Conservation (phyloP, 192 early-diverging fungal genomes). For the Coemansia sp. region DNA sequence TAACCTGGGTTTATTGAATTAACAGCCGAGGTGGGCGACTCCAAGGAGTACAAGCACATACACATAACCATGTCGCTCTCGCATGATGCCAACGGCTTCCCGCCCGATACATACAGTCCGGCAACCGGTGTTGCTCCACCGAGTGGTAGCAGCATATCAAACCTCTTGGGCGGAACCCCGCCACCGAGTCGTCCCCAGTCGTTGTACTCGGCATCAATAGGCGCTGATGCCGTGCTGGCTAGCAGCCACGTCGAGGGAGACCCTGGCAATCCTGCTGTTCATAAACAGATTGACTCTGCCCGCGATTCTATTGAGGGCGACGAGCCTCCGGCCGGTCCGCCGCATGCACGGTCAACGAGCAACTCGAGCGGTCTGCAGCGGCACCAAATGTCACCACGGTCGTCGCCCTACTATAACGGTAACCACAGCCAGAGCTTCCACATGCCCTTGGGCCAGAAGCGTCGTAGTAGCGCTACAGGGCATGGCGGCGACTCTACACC, state of each 20-base stretch:
- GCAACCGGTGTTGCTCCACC: not conserved
- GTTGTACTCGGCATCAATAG: not conserved
- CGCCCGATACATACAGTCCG: conserved; percentile 1
- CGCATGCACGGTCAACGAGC: conserved; percentile 23
- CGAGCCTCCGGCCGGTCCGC: not conserved
- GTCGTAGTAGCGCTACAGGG: conserved; percentile 10
- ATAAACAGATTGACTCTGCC: not conserved
- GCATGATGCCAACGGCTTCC: conserved; percentile 2
- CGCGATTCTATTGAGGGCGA: conserved; percentile 10
- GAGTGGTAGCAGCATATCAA: conserved; percentile 12
- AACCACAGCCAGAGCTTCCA: conserved; percentile 12
- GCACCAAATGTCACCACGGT: conserved; percentile 18
- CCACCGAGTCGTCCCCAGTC: conserved; percentile 1
- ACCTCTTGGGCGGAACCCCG: not conserved
- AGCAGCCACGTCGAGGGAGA: not conserved
- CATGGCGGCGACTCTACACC: conserved; percentile 24
- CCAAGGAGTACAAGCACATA: conserved; percentile 3
- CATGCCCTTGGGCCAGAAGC: conserved; percentile 10
- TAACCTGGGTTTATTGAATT: not conserved
- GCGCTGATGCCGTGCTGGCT: not conserved
- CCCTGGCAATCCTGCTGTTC: conserved; percentile 4
- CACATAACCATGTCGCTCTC: conserved; percentile 9
- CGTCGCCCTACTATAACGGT: conserved; percentile 17
- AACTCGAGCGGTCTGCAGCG: conserved; percentile 18
- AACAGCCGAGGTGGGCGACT: conserved; percentile 1